Evolutionary conservation across 148 eudicot species (phyloP).

Genomic region (Selenicereus undatus): DNA sequence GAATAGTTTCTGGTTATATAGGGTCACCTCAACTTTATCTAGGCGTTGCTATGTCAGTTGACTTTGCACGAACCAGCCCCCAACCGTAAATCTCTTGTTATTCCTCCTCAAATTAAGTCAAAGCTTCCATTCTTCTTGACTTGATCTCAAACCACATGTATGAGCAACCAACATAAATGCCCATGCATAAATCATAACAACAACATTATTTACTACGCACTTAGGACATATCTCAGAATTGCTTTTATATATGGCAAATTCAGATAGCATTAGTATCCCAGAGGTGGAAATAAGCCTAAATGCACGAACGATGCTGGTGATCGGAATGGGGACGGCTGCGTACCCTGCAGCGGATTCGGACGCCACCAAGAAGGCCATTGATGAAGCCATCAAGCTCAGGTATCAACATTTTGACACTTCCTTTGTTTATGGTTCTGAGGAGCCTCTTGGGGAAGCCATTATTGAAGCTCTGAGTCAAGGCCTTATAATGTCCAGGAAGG

Average conservation of each 20-base stretch:
- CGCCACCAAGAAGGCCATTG: slow-evolving; percentile 22
- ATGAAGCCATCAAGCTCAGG: slow-evolving; percentile 46
- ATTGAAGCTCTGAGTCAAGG: slow-evolving; percentile 37
- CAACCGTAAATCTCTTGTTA: too few relatives aligned
- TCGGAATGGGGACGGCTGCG: slow-evolving; percentile 3
- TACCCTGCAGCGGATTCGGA: not conserved
- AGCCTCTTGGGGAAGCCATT: slow-evolving; percentile 52
- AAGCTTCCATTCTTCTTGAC: too few relatives aligned
- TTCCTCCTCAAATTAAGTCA: too few relatives aligned
- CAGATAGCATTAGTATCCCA: not conserved
- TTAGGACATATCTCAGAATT: too few relatives aligned
- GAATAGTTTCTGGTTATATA: too few relatives aligned
- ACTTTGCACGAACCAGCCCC: too few relatives aligned
- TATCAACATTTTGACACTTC: slow-evolving; percentile 60
- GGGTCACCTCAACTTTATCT: too few relatives aligned
- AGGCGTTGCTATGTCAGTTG: too few relatives aligned
- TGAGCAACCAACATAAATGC: too few relatives aligned
- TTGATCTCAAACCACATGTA: too few relatives aligned
- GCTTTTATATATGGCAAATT: not conserved
- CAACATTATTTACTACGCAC: too few relatives aligned
- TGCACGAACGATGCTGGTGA: not conserved
- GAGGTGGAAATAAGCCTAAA: slow-evolving; percentile 3
- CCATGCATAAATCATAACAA: too few relatives aligned
- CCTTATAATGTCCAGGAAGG: slow-evolving; percentile 34
- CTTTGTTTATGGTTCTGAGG: slow-evolving; percentile 35